phyloP scores from a whole-genome alignment of 2,329 filamentous ascomycete species.

The Simplicillium aogashimaense region DNA sequence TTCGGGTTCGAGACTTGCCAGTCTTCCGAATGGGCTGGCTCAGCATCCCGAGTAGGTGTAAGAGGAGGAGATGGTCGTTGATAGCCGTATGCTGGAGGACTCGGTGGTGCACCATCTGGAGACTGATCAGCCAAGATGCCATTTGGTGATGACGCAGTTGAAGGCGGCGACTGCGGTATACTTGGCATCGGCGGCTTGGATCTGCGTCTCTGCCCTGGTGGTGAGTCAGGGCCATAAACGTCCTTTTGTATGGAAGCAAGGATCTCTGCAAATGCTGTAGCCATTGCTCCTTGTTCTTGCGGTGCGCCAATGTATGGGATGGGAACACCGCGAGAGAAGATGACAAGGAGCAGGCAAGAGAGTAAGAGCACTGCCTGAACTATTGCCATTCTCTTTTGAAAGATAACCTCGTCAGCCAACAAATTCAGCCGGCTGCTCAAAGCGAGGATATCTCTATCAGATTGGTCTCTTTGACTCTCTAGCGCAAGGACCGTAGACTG shows the following conservation, averaged over 20 bases:
- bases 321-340: conserved; percentile 56
- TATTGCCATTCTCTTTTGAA: conserved; percentile 86
- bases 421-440: conserved; percentile 73
- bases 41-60: conserved; percentile 2
- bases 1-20: conserved; percentile 9
- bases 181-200: too few species aligned
- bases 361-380: conserved; percentile 82
- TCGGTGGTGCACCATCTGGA: background rate
- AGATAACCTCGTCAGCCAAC: conserved; percentile 84
- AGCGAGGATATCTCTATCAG: conserved; percentile 73
- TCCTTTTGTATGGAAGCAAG: conserved; percentile 8
- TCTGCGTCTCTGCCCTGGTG: background rate
- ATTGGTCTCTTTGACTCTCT: conserved; percentile 77
- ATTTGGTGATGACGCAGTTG: background rate
- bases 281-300: conserved; percentile 14
- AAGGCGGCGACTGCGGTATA: too few species aligned
- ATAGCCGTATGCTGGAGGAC: conserved; percentile 2
- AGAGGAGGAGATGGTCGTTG: conserved; percentile 6
- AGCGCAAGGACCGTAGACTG: conserved; percentile 89
- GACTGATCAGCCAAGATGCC: background rate
- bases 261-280: conserved; percentile 12
- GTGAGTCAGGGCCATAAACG: background rate
- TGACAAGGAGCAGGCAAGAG: conserved; percentile 75
- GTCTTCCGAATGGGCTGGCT: background rate
- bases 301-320: conserved; percentile 20